Base-by-base conservation (phyloP, 2,329 filamentous ascomycete species). In the Aspergillus transmontanensis region DNA sequence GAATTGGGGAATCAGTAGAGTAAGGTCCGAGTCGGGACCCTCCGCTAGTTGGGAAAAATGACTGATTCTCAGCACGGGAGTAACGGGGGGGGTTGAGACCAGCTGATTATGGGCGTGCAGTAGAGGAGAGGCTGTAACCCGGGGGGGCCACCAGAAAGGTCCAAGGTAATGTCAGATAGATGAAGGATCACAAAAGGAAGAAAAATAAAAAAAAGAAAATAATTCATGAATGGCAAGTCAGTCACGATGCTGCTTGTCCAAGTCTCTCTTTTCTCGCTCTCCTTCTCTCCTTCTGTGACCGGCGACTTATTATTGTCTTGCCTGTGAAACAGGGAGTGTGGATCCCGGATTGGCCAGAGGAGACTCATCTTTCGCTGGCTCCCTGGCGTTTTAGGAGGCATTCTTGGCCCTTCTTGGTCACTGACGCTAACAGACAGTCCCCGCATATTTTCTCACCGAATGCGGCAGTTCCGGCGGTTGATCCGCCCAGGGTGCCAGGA, bases 371-470 rank as follows among this genome's bases (percentile, higher is more conserved):
- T 50, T 63, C 32, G 64, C 58, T 55, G 57, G 41, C 62, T 68
- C 60, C 60, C 60, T 66, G 57, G 39, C 51, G 36, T 64, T 59
- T 48, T 50, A 50, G 39, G 32, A 55, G 58, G 58, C 55, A 68
- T 65, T 68, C 66, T 65, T 68, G 57, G 66, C 54, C 48, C 51
- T 56, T 50, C 55, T 61, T 66, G 59, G 58, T 61, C 46, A 39
- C 21, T 26, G 50, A 53, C 60, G 62, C 55, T 64, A 59, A 67
- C 58, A 62, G 66, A 59, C 56, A 39, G 64, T 54, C 66, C 64
- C 66, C 67, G 65, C 68, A 69, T 65, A 65, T 16, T 41, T 58
- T 43, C 36, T 4, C 51, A 21, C 68, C 66, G 45, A 65, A 66
- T 61, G 14, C 41, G 61, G 68, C 51, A 69, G 57, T 63, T 64